Conservation (phyloP, 306 rosid genomes). For the Benincasa hispida region DNA sequence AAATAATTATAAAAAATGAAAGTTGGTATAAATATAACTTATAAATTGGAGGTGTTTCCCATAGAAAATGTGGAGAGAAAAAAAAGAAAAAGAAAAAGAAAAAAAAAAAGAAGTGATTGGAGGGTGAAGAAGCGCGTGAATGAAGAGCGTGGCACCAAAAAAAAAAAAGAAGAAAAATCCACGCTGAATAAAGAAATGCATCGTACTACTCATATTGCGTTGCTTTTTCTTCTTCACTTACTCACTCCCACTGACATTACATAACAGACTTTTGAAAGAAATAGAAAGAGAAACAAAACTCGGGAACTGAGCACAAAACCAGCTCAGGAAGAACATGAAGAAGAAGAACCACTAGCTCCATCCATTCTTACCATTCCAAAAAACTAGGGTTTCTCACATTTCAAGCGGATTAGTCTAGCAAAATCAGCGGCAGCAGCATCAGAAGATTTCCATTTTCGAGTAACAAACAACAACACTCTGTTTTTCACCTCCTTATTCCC, state of each 20-base stretch:
- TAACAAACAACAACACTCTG: neutral
- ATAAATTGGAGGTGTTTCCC: too few relatives aligned
- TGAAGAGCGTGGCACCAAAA: neutral
- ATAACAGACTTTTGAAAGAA: conserved; percentile 12
- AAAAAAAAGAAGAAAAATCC: neutral
- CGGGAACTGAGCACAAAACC: conserved; percentile 34
- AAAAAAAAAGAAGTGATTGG: neutral
- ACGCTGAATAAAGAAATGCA: neutral
- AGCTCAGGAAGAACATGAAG: conserved; percentile 1
- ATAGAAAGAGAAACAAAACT: conserved; percentile 5
- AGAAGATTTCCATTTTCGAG: neutral
- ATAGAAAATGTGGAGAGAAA: too few relatives aligned
- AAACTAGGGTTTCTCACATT: neutral
- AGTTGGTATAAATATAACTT: too few relatives aligned
- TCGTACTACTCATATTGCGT: neutral
- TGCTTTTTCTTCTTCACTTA: conserved; percentile 10
- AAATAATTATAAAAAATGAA: too few relatives aligned
- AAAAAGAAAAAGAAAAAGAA: too few relatives aligned
- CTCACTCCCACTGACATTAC: conserved; percentile 19
- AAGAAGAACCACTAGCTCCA: neutral
- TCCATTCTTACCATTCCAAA: neutral
- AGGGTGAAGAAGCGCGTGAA: neutral
- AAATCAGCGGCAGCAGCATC: neutral
- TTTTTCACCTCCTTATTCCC: neutral
- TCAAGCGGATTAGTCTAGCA: neutral